These are phyloP conservation scores for Penicillium lividum DNA, from an alignment of 495 filamentous ascomycete species.

Conservation along the genomic window DNA sequence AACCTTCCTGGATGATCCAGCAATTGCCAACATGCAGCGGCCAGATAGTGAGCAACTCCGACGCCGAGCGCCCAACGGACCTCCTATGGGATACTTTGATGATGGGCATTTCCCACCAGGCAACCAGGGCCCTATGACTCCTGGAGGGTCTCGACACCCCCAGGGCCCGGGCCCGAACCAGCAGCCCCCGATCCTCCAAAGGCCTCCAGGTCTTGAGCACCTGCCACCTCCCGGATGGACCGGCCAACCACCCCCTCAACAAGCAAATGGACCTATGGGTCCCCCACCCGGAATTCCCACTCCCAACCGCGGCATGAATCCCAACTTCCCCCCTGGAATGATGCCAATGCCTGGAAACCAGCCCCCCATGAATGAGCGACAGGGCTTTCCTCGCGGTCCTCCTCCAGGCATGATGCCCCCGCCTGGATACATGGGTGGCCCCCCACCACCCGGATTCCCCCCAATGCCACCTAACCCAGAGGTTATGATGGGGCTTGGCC, in stretches of 20 bases:
- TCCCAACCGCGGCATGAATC: constrained; percentile 41
- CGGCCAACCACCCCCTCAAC: constrained; percentile 39
- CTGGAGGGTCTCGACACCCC: constrained; percentile 36
- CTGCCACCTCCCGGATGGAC: constrained; percentile 44
- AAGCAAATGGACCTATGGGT: constrained; percentile 42
- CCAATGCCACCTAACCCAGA: constrained; percentile 48
- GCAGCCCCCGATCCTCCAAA: constrained; percentile 42
- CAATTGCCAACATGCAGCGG: constrained; percentile 50
- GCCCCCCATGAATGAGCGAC: constrained; percentile 40
- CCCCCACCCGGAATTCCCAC: constrained; percentile 50
- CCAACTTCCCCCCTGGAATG: constrained; percentile 46
- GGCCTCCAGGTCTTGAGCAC: constrained; percentile 53
- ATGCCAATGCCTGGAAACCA: constrained; percentile 44
- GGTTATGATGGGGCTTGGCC: constrained; percentile 41
- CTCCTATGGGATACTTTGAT: constrained; percentile 49
- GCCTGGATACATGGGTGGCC: constrained; percentile 51
- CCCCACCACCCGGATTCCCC: constrained; percentile 48
- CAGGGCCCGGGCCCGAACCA: constrained; percentile 38
- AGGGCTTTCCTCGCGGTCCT: constrained; percentile 44
- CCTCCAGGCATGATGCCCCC: constrained; percentile 54
- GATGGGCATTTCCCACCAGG: constrained; percentile 42
- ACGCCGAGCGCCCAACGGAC: constrained; percentile 40
- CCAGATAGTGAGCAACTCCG: constrained; percentile 46
- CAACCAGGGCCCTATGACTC: constrained; percentile 38
- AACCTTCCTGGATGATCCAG: constrained; percentile 48